phyloP scores from a whole-genome alignment of 202 grass and related monocot species.

The Bolboschoenoplectus hybrid region DNA sequence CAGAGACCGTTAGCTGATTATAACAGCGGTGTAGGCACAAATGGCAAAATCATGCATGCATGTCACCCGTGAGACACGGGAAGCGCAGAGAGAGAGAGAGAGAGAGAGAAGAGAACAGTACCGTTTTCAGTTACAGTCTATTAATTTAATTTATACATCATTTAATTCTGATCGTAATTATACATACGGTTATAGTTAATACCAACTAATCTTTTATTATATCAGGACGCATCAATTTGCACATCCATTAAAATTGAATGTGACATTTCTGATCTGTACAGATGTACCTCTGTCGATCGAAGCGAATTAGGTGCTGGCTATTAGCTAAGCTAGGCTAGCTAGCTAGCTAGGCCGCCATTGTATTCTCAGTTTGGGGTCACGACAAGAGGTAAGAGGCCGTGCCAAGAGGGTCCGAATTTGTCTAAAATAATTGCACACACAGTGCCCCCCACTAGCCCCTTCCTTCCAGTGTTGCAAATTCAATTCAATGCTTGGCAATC shows the following conservation, averaged over 20 bases:
- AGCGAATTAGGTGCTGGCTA: not conserved
- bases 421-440: not conserved
- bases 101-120: not conserved
- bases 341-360: not conserved
- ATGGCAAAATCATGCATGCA: conserved; percentile 18
- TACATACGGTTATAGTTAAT: not conserved
- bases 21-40: not conserved
- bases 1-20: not conserved
- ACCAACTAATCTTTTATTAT: not conserved
- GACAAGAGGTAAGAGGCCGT: not conserved
- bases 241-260: not conserved
- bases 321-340: not conserved
- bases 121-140: conserved; percentile 5
- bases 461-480: not conserved
- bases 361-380: not conserved
- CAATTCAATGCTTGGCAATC: not conserved
- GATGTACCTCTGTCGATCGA: conserved; percentile 2
- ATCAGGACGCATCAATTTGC: not conserved
- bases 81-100: not conserved
- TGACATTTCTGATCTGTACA: conserved; percentile 20
- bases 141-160: not conserved
- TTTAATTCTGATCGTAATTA: conserved; percentile 10
- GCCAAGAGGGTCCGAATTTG: not conserved
- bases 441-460: not conserved
- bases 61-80: conserved; percentile 36